Evolutionary conservation across 2,329 filamentous ascomycete species (phyloP).

Genomic region (Cladosporium sp.): DNA sequence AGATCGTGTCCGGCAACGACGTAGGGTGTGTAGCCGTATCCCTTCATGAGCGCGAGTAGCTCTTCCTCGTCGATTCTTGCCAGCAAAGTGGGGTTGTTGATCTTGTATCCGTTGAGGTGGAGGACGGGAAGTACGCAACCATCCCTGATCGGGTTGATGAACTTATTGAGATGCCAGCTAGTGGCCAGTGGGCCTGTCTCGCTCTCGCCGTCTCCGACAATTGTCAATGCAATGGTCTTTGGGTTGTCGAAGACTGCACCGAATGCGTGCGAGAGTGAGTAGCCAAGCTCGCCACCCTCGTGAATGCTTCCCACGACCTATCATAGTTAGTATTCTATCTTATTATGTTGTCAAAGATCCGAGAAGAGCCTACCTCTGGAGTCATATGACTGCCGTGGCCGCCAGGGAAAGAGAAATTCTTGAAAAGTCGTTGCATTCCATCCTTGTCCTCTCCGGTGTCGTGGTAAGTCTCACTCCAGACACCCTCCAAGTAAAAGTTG

Average conservation of each 20-base stretch:
- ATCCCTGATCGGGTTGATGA: constrained; percentile 72
- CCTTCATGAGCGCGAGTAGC: constrained; percentile 62
- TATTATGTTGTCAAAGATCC: constrained; percentile 30
- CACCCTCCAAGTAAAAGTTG: constrained; percentile 71
- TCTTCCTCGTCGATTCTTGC: constrained; percentile 71
- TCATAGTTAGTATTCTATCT: neutral
- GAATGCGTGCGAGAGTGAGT: constrained; percentile 74
- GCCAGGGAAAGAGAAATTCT: constrained; percentile 76
- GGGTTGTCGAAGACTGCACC: constrained; percentile 72
- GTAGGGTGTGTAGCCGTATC: constrained; percentile 75
- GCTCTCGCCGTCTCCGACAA: constrained; percentile 77
- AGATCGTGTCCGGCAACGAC: constrained; percentile 73
- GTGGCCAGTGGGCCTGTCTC: constrained; percentile 76
- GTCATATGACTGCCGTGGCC: constrained; percentile 74
- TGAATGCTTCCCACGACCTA: constrained; percentile 38
- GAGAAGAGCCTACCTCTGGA: constrained; percentile 69
- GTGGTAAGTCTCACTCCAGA: constrained; percentile 72
- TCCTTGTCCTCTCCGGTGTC: constrained; percentile 64
- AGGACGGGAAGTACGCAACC: constrained; percentile 73
- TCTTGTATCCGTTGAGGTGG: constrained; percentile 80
- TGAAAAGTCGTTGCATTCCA: constrained; percentile 72
- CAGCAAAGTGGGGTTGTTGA: constrained; percentile 72
- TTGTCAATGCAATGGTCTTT: constrained; percentile 67
- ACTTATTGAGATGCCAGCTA: constrained; percentile 78
- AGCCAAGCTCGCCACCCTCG: constrained; percentile 77